A percentile compares a stretch with the other conserved stretches of the same genome.
Conservation (phyloP, 345 rosid genomes). For the Cardamine occulta region DNA sequence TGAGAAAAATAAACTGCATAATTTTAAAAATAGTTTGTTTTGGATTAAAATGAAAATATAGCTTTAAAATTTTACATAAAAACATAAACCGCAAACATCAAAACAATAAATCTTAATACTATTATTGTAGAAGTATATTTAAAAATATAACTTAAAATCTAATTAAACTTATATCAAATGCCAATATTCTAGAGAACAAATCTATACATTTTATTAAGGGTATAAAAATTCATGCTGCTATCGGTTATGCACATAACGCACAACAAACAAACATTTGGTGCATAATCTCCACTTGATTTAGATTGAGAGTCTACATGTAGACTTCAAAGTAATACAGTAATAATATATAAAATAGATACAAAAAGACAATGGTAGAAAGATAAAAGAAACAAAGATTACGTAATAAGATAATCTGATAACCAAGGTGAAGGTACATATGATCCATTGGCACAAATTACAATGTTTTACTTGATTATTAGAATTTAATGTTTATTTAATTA, state of each 20-base stretch:
- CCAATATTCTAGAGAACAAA: no score
- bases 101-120: no score
- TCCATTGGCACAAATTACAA: slow-evolving; percentile 41
- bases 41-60: no score
- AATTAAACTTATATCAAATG: no score
- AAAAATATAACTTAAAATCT: no score
- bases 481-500: slow-evolving; percentile 25
- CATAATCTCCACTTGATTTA: neutral
- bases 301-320: neutral
- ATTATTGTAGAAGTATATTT: no score
- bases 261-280: neutral
- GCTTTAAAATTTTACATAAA: no score
- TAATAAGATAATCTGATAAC: slow-evolving; percentile 34
- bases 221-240: no score
- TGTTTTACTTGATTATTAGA: slow-evolving; percentile 20
- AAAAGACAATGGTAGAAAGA: neutral
- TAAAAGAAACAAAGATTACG: slow-evolving; percentile 29
- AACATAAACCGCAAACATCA: no score
- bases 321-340: neutral
- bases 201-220: no score
- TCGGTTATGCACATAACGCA: neutral
- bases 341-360: neutral
- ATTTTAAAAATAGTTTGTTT: no score
- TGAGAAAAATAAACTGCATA: no score
- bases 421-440: slow-evolving; percentile 32